Base-by-base conservation (phyloP, 768 basidiomycete genomes). In the Hydnomerulius pinastri region DNA sequence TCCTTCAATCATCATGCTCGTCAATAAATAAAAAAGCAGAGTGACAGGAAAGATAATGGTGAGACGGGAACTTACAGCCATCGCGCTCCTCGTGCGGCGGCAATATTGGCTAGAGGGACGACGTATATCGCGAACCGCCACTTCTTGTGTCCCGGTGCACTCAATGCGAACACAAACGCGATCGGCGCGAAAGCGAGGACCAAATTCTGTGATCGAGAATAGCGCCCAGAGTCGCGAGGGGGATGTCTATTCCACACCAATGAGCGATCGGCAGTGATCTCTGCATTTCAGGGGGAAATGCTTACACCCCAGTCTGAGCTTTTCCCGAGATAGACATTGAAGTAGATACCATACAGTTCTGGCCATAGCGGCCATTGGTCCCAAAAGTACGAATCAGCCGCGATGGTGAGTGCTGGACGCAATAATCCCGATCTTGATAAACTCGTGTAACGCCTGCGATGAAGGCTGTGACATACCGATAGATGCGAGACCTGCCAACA, bases 101-200 rank as follows among this genome's bases (percentile, higher is more conserved):
- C 81, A 3, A 94, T 67, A 58, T 97, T 96, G 67, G 92, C 73
- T 2, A 82, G 63, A 0, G 95, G 94, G 0, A 98, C 80, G 15
- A 84, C 78, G 61, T 98, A 98, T 7, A 92, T 78, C 49, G 98
- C 75, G 69, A 99, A 99, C 6, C 97, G 81, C 97, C 97, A 99
- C 70, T 99, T 96, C 66, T 99, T 99, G 71, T 99, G 97, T 0
- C 81, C 86, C 1, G 98, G 73, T 25, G 64, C 73, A 63, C 92
- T 94, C 65, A 98, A 80, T 3, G 86, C 57, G 2, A 62, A 66
- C 7, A 92, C 61, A 52, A 87, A 89, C 1, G 61, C 50, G 4
- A 84, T 23, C 2, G 80, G 73, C 0, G 86, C 80, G 9, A 42
- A 4, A 86, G 67, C 30, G 88, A 71, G 3, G 69, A 62, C 4